Conservation (phyloP, 768 basidiomycete species). For the Suillus fuscotomentosus region DNA sequence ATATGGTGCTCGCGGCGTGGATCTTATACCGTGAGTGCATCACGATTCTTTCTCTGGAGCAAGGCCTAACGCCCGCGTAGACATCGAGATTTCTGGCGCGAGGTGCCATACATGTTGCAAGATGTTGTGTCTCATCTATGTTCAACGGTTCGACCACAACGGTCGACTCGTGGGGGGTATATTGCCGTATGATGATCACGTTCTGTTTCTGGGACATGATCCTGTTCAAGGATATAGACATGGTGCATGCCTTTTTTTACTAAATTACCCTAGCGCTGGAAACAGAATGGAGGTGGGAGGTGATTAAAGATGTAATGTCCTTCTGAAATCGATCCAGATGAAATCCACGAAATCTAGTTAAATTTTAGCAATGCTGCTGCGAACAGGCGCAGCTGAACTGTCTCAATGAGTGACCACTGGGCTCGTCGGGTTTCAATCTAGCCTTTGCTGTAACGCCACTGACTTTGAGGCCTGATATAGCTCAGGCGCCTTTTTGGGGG, state of each 20-base stretch:
- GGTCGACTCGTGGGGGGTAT: conserved; percentile 69
- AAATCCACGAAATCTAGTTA: not conserved
- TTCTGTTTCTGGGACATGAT: not conserved
- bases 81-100: conserved; percentile 88
- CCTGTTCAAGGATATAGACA: not conserved
- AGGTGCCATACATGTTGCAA: conserved; percentile 81
- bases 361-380: not conserved
- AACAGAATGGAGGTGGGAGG: not conserved
- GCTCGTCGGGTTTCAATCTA: not conserved
- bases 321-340: not conserved
- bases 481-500: not conserved
- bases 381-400: not conserved
- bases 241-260: not conserved
- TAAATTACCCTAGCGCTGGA: not conserved
- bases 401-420: not conserved
- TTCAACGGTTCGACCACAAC: conserved; percentile 66
- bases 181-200: conserved; percentile 57
- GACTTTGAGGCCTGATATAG: not conserved
- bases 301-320: not conserved
- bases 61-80: conserved; percentile 34
- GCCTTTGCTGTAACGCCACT: not conserved
- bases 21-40: conserved; percentile 78
- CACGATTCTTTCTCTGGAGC: conserved; percentile 7
- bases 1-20: conserved; percentile 80
- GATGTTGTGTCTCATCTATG: conserved; percentile 80